phyloP scores from a whole-genome alignment of 768 basidiomycete species.

The Lentinula aciculospora region DNA sequence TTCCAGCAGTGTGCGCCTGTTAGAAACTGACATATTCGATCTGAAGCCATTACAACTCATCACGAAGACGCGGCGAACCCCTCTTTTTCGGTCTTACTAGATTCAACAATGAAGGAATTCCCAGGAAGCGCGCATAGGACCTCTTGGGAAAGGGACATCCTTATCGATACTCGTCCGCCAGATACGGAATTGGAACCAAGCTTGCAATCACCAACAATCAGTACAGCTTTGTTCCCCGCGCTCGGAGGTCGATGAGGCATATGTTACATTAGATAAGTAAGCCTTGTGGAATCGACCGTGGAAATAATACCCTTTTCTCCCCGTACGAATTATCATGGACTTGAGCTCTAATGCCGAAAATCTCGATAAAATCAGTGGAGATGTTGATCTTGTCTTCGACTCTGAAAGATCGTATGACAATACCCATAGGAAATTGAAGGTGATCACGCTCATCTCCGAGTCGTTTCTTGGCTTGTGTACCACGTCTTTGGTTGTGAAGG shows the following conservation, averaged over 20 bases:
- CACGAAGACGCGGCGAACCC: too few relatives aligned
- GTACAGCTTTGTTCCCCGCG: background rate
- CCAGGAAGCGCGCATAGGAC: too few relatives aligned
- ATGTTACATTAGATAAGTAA: background rate
- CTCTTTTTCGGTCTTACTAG: too few relatives aligned
- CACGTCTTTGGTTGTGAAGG: background rate
- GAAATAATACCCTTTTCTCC: background rate
- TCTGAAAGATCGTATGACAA: slow-evolving; percentile 18
- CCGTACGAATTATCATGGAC: background rate
- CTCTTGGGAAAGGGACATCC: too few relatives aligned
- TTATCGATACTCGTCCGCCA: too few relatives aligned
- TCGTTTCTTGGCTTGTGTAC: background rate
- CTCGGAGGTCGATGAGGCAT: background rate
- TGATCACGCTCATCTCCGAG: slow-evolving; percentile 9
- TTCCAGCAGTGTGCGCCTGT: too few relatives aligned
- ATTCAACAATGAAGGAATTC: too few relatives aligned
- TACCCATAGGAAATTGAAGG: slow-evolving; percentile 35
- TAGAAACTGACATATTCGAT: too few relatives aligned
- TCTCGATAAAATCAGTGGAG: background rate
- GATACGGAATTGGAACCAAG: background rate
- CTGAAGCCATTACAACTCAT: too few relatives aligned
- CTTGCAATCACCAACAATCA: too few relatives aligned
- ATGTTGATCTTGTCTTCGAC: background rate
- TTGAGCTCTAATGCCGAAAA: background rate
- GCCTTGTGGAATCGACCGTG: too few relatives aligned